phyloP scores from a whole-genome alignment of 1,284 basidiomycete genomes.

The Pulchroboletus neoregius region DNA sequence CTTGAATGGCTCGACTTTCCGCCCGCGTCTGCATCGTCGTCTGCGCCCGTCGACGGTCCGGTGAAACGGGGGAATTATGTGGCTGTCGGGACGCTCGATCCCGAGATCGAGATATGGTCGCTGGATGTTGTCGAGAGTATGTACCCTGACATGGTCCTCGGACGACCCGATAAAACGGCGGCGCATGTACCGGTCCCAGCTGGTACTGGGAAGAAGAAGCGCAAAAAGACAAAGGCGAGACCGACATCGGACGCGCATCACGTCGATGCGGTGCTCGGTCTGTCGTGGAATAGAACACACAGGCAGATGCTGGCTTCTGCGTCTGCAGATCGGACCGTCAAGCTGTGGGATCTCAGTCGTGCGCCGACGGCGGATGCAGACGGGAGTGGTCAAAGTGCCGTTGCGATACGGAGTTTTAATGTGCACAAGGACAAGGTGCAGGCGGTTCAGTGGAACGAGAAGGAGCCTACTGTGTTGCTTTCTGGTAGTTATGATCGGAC shows the following conservation, averaged over 20 bases:
- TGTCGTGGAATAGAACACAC: slow-evolving; percentile 91
- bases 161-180: slow-evolving; percentile 81
- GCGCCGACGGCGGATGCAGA: slow-evolving; percentile 51
- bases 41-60: slow-evolving; percentile 9
- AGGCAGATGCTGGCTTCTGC: slow-evolving; percentile 90
- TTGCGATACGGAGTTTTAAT: slow-evolving; percentile 77
- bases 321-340: slow-evolving; percentile 93
- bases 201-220: slow-evolving; percentile 92
- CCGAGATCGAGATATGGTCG: slow-evolving; percentile 99
- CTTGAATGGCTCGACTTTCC: slow-evolving; percentile 99
- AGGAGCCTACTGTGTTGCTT: slow-evolving; percentile 83
- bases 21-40: slow-evolving; percentile 41
- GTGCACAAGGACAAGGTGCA: slow-evolving; percentile 98
- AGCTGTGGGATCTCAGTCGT: slow-evolving; percentile 93
- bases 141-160: slow-evolving; percentile 91
- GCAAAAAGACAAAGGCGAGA: slow-evolving; percentile 80
- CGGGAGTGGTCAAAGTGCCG: slow-evolving; percentile 39
- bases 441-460: slow-evolving; percentile 91
- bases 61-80: slow-evolving; percentile 81
- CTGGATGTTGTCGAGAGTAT: slow-evolving; percentile 92
- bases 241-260: slow-evolving; percentile 71
- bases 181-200: slow-evolving; percentile 73
- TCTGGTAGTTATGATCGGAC: slow-evolving; percentile 95
- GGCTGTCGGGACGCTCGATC: slow-evolving; percentile 96
- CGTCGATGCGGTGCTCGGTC: slow-evolving; percentile 87